These are phyloP conservation scores for Globisporangium spiculum DNA, from an alignment of 352 stramenopile species.

Conservation along the genomic window DNA sequence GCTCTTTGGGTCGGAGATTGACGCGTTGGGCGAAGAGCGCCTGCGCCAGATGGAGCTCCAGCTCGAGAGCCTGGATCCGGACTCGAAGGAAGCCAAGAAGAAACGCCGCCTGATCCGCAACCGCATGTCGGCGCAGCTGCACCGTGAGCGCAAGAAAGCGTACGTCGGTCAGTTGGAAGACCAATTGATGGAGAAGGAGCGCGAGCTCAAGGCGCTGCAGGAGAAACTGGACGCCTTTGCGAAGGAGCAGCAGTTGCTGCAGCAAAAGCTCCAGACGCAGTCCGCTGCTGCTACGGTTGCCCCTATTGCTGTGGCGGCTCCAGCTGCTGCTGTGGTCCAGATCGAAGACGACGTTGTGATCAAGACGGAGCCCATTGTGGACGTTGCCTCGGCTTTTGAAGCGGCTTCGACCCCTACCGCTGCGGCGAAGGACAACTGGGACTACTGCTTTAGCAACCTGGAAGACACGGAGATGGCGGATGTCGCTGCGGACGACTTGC, in stretches of 20 bases:
- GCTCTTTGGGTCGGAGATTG: constrained; percentile 43
- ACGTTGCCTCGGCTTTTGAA: constrained; percentile 23
- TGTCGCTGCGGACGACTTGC: constrained; percentile 59
- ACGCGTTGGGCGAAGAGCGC: constrained; percentile 71
- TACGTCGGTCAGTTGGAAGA: constrained; percentile 86
- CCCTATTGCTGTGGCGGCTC: background rate
- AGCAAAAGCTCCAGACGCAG: constrained; percentile 37
- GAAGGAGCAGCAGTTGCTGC: constrained; percentile 57
- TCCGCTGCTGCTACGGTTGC: background rate
- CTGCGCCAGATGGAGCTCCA: constrained; percentile 82
- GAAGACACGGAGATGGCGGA: constrained; percentile 55
- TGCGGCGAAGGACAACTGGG: constrained; percentile 40
- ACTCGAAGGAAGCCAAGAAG: constrained; percentile 90
- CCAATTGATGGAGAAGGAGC: constrained; percentile 79
- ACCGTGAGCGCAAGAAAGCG: constrained; percentile 86
- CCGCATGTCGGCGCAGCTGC: constrained; percentile 86
- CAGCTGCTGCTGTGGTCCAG: constrained; percentile 8
- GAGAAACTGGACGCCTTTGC: constrained; percentile 74
- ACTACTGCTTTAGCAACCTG: constrained; percentile 50
- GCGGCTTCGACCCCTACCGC: constrained; percentile 20
- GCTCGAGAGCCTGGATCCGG: constrained; percentile 76
- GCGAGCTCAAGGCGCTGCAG: constrained; percentile 68
- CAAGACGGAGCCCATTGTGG: constrained; percentile 49
- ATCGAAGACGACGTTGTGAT: constrained; percentile 39
- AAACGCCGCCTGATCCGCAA: constrained; percentile 86